Evolutionary conservation across 1,139 yeast genomes (phyloP).

Genomic region (Nakaseomyces glabratus): DNA sequence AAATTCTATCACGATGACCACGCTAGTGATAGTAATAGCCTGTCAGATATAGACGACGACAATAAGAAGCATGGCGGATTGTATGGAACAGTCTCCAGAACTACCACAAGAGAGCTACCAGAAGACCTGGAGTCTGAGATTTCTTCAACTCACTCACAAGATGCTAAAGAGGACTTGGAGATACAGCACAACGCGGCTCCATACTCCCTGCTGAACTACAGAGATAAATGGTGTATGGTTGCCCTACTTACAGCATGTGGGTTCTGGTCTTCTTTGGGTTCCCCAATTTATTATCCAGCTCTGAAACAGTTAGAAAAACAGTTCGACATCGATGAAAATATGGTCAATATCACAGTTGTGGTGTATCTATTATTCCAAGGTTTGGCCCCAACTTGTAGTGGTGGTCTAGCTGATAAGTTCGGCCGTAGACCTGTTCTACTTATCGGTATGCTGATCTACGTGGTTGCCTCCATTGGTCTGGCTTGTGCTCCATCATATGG

Average conservation of each 20-base stretch:
- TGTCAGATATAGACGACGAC: constrained; percentile 3
- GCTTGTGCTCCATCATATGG: constrained; percentile 49
- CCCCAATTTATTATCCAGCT: constrained; percentile 31
- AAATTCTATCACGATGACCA: no score
- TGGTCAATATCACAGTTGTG: constrained; percentile 60
- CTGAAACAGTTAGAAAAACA: constrained; percentile 37
- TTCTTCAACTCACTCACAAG: constrained; percentile 3
- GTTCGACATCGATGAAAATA: constrained; percentile 47
- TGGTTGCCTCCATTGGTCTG: constrained; percentile 51
- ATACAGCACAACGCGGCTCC: constrained; percentile 12
- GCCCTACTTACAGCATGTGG: constrained; percentile 28
- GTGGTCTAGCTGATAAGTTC: constrained; percentile 46
- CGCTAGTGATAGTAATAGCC: no score
- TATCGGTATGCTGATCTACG: constrained; percentile 43
- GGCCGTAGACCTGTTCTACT: constrained; percentile 65
- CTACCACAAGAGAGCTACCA: constrained; percentile 16
- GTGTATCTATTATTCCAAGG: constrained; percentile 67
- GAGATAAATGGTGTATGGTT: constrained; percentile 29
- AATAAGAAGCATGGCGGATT: constrained; percentile 19
- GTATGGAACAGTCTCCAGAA: constrained; percentile 16
- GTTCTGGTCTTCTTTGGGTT: constrained; percentile 31
- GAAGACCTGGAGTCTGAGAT: constrained; percentile 11
- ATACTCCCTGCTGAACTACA: constrained; percentile 20
- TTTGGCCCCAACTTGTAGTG: constrained; percentile 48
- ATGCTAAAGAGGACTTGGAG: constrained; percentile 2